Base-by-base conservation (phyloP, 129 eudicot genomes). In the Glebionis coronaria region DNA sequence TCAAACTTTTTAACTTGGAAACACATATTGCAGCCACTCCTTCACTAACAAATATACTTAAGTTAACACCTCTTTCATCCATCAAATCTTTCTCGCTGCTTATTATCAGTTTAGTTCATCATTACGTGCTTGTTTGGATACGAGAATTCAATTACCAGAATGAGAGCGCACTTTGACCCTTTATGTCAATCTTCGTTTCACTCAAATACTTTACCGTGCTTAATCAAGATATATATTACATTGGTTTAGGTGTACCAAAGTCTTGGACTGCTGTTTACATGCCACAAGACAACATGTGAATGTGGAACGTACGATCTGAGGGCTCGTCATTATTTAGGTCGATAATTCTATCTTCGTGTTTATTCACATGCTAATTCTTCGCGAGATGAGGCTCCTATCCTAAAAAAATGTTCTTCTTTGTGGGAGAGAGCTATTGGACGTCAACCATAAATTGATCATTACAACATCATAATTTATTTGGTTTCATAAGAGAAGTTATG, bases 271-370 rank as follows among this genome's bases (percentile, higher is more conserved):
- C 96, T 10, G 56, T 88, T 15, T 88, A 88, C 83, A 80, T 88
- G 86, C 85, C 95, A 9, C 45, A 84, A 20, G 95, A 88, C 82
- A 88, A 88, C 49, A 91, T 84, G 56, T 90, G 95, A 46, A 84
- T 88, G 88, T 88, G 95, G 95, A 88, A 84, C 51, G 69, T 88
- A 8, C 59, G 95, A 42, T 88, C 95, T 0, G 86, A 88, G 95
- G 95, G 90, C 74, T 49, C 78, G 88, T 4, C 90, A 88, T 9
- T 84, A 88, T 63, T 77, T 88, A 25, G 95, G 95, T 20, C 96
- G 85, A 65, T 92, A 88, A 35, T 85, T 88, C 59, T 88, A 88
- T 73, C 83, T 85, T 59, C 83, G 92, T 10, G 91, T 88, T 53
- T 85, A 75, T 40, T 80, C 92, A 5, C 71, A 87, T 11, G 83